Conservation (phyloP, 1,284 basidiomycete species). For the Coniferiporia weirii region DNA sequence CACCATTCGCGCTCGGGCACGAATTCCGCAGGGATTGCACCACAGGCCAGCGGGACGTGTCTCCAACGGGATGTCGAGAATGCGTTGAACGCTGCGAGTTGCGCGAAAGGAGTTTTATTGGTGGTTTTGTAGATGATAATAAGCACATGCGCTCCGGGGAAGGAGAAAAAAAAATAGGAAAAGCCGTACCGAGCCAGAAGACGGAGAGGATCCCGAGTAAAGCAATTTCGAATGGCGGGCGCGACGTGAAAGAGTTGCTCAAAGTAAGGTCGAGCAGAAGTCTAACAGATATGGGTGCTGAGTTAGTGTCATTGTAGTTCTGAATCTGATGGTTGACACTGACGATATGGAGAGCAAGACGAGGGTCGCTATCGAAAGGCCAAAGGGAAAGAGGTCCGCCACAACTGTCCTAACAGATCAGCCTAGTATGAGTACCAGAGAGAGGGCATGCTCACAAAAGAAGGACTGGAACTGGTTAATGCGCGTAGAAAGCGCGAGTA, state of each 20-base stretch:
- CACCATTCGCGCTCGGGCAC: conserved; percentile 47
- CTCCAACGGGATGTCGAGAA: conserved; percentile 56
- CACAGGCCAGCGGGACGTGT: conserved; percentile 42
- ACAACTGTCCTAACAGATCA: conserved; percentile 32
- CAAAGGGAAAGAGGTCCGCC: conserved; percentile 55
- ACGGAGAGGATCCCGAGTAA: conserved; percentile 41
- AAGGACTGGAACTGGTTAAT: conserved; percentile 56
- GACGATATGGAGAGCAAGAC: conserved; percentile 39
- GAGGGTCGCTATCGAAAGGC: conserved; percentile 48
- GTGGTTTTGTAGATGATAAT: not conserved
- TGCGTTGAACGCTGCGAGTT: conserved; percentile 44
- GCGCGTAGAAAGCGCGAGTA: conserved; percentile 47
- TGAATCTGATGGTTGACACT: conserved; percentile 19
- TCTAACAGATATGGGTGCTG: conserved; percentile 26
- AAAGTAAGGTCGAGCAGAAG: conserved; percentile 38
- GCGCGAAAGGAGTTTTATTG: not conserved
- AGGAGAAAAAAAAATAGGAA: no score
- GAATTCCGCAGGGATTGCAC: conserved; percentile 45
- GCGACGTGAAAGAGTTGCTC: conserved; percentile 38
- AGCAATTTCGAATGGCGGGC: conserved; percentile 44
- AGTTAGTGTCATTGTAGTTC: not conserved
- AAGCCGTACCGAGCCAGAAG: conserved; percentile 45
- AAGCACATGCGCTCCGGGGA: conserved; percentile 17
- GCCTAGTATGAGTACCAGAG: not conserved
- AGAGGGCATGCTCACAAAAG: conserved; percentile 41